Percentiles rank a stretch among this genome's conserved stretches.
phyloP scores from a whole-genome alignment of 345 rosid species.

The Nasturtium officinale region DNA sequence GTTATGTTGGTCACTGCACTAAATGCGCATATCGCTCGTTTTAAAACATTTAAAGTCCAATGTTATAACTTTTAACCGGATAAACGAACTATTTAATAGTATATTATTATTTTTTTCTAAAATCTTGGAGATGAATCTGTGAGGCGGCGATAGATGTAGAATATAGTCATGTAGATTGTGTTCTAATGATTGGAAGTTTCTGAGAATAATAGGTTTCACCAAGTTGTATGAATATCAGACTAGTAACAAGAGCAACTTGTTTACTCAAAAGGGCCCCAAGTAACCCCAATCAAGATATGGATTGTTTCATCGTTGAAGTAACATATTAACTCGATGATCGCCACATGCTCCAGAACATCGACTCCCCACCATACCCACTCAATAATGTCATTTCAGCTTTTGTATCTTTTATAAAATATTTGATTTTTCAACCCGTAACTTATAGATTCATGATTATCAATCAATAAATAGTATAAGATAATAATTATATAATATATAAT shows the following conservation, averaged over 20 bases:
- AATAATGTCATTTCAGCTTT: constrained; percentile 22
- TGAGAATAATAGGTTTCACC: constrained; percentile 7
- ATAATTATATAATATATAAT: not conserved
- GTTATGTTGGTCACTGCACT: not conserved
- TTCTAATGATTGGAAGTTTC: constrained; percentile 24
- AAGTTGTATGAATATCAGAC: constrained; percentile 17
- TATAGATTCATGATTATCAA: not conserved
- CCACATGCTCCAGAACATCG: constrained; percentile 25
- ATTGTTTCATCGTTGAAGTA: constrained; percentile 21
- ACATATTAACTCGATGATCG: constrained; percentile 21
- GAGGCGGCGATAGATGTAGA: not conserved
- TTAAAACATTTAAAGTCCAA: not conserved
- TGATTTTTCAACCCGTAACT: constrained; percentile 23
- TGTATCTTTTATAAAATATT: not conserved
- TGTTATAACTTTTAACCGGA: not conserved
- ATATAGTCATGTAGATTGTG: not conserved
- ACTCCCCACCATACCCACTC: constrained; percentile 37
- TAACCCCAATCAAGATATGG: constrained; percentile 8
- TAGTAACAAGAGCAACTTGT: constrained; percentile 35
- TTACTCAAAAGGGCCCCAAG: constrained; percentile 30
- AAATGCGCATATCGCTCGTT: not conserved
- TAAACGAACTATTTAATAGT: not conserved
- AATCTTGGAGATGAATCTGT: not conserved
- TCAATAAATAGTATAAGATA: not conserved
- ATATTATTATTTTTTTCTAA: not conserved